These are phyloP conservation scores for Erodium moschatum DNA, from an alignment of 441 rosid species.

Conservation along the genomic window DNA sequence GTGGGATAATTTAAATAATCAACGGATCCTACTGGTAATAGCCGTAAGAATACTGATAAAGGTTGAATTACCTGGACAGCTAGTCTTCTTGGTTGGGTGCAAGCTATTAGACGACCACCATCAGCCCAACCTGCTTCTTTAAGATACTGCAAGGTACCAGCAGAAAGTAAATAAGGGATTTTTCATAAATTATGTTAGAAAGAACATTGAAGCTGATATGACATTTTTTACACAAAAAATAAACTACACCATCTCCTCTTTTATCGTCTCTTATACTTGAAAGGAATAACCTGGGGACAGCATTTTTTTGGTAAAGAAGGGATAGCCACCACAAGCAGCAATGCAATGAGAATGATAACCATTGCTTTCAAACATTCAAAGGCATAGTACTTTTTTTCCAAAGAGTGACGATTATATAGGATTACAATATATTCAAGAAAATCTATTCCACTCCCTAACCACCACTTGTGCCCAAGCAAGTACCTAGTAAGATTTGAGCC, in stretches of 20 bases:
- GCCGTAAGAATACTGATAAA: neutral
- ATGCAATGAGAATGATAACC: no score
- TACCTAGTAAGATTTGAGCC: no score
- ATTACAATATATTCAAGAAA: no score
- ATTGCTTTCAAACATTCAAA: no score
- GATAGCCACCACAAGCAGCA: neutral
- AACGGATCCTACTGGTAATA: neutral
- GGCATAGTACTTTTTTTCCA: no score
- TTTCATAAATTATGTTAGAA: neutral
- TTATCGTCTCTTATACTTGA: neutral
- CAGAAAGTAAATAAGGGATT: constrained; percentile 2
- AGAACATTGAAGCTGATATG: neutral
- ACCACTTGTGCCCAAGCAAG: no score
- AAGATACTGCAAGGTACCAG: constrained; percentile 46
- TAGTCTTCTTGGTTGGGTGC: constrained; percentile 92
- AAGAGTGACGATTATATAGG: no score
- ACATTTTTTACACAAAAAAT: neutral
- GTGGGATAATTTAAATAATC: neutral
- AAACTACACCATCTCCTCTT: neutral
- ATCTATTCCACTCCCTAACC: no score
- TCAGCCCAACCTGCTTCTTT: constrained; percentile 99
- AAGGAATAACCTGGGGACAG: neutral
- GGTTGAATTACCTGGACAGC: constrained; percentile 68
- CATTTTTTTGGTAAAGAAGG: neutral
- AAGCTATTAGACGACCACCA: constrained; percentile 86